These are phyloP conservation scores for Silene noctiflora DNA, from an alignment of 179 eudicot species.

Conservation along the genomic window DNA sequence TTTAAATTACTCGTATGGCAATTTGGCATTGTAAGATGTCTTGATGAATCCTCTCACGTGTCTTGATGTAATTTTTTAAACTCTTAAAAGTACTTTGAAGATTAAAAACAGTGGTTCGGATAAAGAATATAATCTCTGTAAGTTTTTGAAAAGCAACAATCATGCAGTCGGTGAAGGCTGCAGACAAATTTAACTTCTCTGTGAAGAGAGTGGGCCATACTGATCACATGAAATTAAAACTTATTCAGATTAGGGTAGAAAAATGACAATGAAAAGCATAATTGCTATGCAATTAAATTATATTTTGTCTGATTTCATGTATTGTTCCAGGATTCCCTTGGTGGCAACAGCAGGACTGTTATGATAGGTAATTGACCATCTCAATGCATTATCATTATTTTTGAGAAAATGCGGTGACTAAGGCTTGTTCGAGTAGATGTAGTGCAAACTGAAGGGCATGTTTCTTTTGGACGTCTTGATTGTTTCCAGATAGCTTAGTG, in stretches of 20 bases:
- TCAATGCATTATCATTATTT: neutral
- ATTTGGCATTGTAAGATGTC: neutral
- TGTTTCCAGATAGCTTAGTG: neutral
- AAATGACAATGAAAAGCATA: neutral
- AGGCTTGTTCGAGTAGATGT: neutral
- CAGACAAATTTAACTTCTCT: neutral
- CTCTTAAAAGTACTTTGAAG: constrained; percentile 3
- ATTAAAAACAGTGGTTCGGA: neutral
- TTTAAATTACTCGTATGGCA: neutral
- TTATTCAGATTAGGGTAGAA: neutral
- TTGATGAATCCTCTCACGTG: neutral
- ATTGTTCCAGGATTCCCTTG: constrained; percentile 85
- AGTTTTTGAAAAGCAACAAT: neutral
- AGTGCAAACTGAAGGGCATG: neutral
- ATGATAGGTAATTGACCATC: constrained; percentile 72
- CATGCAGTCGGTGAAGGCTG: neutral
- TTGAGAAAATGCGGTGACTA: neutral
- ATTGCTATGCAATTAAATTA: neutral
- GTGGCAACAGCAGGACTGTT: constrained; percentile 98
- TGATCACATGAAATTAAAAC: too few species aligned
- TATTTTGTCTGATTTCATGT: constrained; percentile 13
- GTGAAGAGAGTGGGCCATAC: neutral
- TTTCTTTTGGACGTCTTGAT: neutral
- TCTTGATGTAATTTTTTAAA: neutral
- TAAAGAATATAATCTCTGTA: neutral